These are phyloP conservation scores for Piper betle DNA, from an alignment of 164 flowering plant species.

Conservation along the genomic window DNA sequence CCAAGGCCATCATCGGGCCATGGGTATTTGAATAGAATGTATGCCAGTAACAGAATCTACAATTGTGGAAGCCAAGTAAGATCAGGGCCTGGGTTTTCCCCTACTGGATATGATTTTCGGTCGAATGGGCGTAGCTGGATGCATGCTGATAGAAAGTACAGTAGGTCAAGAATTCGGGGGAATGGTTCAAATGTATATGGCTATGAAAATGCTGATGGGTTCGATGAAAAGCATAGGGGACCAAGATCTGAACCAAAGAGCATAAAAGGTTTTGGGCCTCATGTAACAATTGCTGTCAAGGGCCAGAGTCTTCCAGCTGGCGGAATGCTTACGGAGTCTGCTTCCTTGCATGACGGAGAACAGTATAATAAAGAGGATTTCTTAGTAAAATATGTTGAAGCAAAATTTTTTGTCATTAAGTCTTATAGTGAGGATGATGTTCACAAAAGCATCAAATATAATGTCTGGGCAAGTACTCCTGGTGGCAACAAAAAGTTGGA, in stretches of 20 bases:
- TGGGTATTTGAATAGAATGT: conserved; percentile 34
- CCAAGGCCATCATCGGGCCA: conserved; percentile 15
- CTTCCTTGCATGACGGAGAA: conserved; percentile 28
- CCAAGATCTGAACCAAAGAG: conserved; percentile 63
- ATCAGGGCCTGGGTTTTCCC: conserved; percentile 22
- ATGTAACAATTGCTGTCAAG: conserved; percentile 32
- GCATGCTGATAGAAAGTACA: conserved; percentile 48
- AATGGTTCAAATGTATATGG: conserved; percentile 22
- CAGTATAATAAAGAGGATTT: conserved; percentile 62
- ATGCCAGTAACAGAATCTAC: conserved; percentile 30
- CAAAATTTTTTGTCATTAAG: conserved; percentile 72
- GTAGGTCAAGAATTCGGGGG: conserved; percentile 38
- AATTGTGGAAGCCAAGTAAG: conserved; percentile 26
- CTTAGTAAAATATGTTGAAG: conserved; percentile 48
- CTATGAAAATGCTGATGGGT: conserved; percentile 57
- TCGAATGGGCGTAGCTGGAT: conserved; percentile 46
- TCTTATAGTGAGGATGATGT: conserved; percentile 96
- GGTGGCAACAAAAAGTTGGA: conserved; percentile 87
- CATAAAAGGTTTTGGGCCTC: conserved; percentile 33
- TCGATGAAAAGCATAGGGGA: conserved; percentile 76
- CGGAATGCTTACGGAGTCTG: conserved; percentile 20
- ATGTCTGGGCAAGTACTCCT: conserved; percentile 85
- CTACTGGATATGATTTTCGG: conserved; percentile 22
- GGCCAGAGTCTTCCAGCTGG: conserved; percentile 29
- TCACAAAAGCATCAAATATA: conserved; percentile 81